These are phyloP conservation scores for Podospora pseudocomata DNA, from an alignment of 495 filamentous ascomycete genomes.

Conservation along the genomic window DNA sequence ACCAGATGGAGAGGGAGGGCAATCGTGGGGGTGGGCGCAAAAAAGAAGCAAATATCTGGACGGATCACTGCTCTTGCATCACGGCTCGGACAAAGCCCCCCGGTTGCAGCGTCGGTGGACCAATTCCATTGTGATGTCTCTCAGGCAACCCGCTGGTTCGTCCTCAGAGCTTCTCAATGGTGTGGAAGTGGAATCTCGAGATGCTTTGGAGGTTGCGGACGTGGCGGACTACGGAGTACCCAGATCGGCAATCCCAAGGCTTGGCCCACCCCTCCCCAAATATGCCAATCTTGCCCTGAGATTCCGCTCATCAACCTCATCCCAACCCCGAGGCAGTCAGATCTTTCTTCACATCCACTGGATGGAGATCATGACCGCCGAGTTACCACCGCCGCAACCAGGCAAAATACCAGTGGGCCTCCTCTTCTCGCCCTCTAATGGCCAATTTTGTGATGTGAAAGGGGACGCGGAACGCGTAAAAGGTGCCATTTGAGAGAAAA, in stretches of 20 bases:
- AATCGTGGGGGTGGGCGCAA: neutral
- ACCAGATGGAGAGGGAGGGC: neutral
- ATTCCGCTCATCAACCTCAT: neutral
- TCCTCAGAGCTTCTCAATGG: neutral
- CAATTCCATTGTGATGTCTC: neutral
- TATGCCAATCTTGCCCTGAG: neutral
- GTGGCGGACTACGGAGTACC: conserved; percentile 11
- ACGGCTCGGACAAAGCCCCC: neutral
- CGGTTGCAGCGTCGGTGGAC: too few relatives aligned
- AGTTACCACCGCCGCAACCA: neutral
- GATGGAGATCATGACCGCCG: neutral
- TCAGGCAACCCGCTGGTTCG: neutral
- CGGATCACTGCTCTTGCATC: neutral
- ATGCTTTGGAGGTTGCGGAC: neutral
- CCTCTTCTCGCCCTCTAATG: conserved; percentile 1
- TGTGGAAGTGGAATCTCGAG: neutral
- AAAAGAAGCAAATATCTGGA: neutral
- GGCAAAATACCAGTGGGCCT: neutral
- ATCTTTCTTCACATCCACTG: neutral
- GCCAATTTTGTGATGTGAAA: neutral
- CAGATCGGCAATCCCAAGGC: conserved; percentile 11
- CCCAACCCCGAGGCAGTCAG: neutral
- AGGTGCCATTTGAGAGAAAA: conserved; percentile 18
- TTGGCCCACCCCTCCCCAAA: neutral
- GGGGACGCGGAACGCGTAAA: conserved; percentile 7